Conservation (phyloP, 1,284 basidiomycete genomes). For the Ustilago bromivora region DNA sequence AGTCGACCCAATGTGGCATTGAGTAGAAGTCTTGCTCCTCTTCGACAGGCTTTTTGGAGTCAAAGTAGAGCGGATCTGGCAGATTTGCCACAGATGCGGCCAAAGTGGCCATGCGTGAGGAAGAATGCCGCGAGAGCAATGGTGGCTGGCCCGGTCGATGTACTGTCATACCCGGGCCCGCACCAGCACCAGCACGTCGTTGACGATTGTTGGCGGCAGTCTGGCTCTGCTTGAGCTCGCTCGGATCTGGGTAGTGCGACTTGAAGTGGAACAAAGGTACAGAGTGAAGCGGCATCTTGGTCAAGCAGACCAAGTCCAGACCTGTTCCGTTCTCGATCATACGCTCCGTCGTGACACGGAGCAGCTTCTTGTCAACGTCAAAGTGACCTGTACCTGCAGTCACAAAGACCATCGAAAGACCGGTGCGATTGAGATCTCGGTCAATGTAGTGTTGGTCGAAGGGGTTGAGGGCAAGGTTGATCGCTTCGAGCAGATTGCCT, state of each 20-base stretch:
- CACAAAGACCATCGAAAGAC: constrained; percentile 84
- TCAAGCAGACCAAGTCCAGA: constrained; percentile 87
- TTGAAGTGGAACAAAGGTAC: constrained; percentile 72
- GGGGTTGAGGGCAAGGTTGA: constrained; percentile 92
- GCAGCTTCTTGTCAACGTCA: constrained; percentile 87
- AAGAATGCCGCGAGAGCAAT: constrained; percentile 34
- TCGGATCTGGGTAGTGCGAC: constrained; percentile 48
- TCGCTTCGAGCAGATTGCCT: constrained; percentile 91
- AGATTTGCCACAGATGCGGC: constrained; percentile 25
- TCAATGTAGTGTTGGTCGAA: constrained; percentile 96
- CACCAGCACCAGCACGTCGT: constrained; percentile 22
- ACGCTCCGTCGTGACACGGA: constrained; percentile 93
- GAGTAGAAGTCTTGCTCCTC: constrained; percentile 58
- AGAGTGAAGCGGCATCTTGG: constrained; percentile 91
- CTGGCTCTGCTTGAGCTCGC: constrained; percentile 37
- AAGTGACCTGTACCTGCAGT: constrained; percentile 96
- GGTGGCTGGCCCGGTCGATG: constrained; percentile 30
- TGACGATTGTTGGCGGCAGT: constrained; percentile 17
- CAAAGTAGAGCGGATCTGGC: constrained; percentile 63
- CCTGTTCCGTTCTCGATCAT: constrained; percentile 94
- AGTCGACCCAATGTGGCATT: constrained; percentile 69
- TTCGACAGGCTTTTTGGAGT: constrained; percentile 41
- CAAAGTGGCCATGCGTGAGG: constrained; percentile 25
- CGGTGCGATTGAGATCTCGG: constrained; percentile 92
- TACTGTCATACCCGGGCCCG: constrained; percentile 38